Evolutionary conservation across 176 grass and related monocot species (phyloP), one percentile per base, ranked within the genome.

Genomic region (Avena atlantica): DNA sequence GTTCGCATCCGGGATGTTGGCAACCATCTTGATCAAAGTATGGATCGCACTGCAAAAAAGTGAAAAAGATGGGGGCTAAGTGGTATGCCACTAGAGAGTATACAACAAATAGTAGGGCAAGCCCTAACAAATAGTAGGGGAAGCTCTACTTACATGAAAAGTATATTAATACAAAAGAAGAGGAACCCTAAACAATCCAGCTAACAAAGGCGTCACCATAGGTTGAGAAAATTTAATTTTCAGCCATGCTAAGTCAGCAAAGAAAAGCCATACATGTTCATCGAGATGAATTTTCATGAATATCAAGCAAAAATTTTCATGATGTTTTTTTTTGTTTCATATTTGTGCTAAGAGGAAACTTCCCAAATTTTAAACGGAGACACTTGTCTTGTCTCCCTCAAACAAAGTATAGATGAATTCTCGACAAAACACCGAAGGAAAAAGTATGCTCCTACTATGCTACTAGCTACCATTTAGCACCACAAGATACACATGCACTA

Each of bases 11-110:
- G 19, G 96, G 96, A 90, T 98, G 96, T 23, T 76, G 5, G 68
- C 93, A 98, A 80, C 93, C 93, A 1, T 31, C 74, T 65, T 92
- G 87, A 92, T 98, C 96, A 55, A 98, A 98, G 72, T 98, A 98
- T 79, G 96, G 96, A 85, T 98, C 92, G 2, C 93, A 96, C 96
- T 98, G 88, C 89, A 83, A 86, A 64, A 76, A 0, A 25, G 56
- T 86, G 70, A 6, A 62, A 83, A 78, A 55, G 24, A 47, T 21
- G 13, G 21, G 42, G 5, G 70, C n/a, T 75, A 16, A 75, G 23
- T 75, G 72, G 72, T 75, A 29, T 17, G 12, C 45, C 45, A 75
- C 51, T 12, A 27, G 47, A 52, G 8, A 16, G 31, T 76, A 6
- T 76, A 55, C 24, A 76, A 16, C 49, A 79, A 61, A 79, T 20